A percentile compares a stretch with the other conserved stretches of the same genome.
phyloP scores from a whole-genome alignment of 2,329 filamentous ascomycete species.

The Alternaria ventricosa region DNA sequence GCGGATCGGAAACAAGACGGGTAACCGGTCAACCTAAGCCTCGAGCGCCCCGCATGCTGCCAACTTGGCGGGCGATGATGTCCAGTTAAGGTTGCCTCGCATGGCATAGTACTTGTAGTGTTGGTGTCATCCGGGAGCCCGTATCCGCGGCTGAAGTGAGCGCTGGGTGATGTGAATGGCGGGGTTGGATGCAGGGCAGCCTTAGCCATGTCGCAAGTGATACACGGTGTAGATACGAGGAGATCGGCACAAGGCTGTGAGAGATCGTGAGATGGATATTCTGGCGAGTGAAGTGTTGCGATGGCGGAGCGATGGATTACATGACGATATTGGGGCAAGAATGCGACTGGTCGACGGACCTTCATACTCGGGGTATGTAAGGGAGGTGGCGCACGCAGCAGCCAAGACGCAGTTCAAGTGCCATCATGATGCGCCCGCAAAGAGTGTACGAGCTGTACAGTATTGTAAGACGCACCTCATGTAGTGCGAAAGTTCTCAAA shows the following conservation, averaged over 20 bases:
- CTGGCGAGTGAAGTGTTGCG: background rate
- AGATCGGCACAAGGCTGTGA: slow-evolving; percentile 12
- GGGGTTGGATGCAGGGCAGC: slow-evolving; percentile 7
- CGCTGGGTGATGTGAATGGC: slow-evolving; percentile 6
- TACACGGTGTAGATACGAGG: background rate
- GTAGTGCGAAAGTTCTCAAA: background rate
- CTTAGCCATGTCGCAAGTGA: slow-evolving; percentile 1
- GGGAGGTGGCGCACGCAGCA: background rate
- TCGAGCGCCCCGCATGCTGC: slow-evolving; percentile 1
- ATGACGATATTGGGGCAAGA: background rate
- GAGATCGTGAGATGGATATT: background rate
- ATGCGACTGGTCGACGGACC: background rate
- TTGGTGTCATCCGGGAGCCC: slow-evolving; percentile 6
- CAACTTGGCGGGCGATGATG: slow-evolving; percentile 13
- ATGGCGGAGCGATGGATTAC: background rate
- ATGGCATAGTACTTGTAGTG: slow-evolving; percentile 1
- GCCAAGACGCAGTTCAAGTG: background rate
- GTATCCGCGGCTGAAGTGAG: background rate
- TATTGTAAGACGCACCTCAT: background rate
- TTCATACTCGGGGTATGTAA: background rate
- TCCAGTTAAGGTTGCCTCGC: slow-evolving; percentile 17
- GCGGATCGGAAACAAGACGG: slow-evolving; percentile 8
- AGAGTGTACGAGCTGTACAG: background rate
- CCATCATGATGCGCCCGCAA: background rate
- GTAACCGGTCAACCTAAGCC: slow-evolving; percentile 14